A percentile compares a stretch with the other conserved stretches of the same genome.
These are phyloP conservation scores for Verticillium isaacii DNA, from an alignment of 2,329 filamentous ascomycete genomes.

Conservation along the genomic window DNA sequence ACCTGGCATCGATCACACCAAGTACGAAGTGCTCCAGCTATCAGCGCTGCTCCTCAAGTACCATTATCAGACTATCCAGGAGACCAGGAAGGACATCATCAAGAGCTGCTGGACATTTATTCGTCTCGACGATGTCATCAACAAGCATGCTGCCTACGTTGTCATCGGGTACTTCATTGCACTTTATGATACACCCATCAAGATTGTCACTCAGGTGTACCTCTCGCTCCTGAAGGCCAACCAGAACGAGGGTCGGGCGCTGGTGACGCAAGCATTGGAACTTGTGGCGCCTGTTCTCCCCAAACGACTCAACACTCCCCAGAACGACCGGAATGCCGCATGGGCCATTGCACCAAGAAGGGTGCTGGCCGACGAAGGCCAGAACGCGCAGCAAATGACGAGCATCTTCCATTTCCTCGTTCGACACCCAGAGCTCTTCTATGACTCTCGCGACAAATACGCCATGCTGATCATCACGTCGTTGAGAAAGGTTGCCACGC, in stretches of 20 bases:
- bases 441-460: constrained; percentile 89
- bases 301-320: constrained; percentile 67
- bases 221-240: constrained; percentile 86
- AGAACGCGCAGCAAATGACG: constrained; percentile 92
- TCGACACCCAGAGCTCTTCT: constrained; percentile 87
- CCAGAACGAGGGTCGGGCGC: constrained; percentile 85
- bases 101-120: constrained; percentile 99
- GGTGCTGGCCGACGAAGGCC: constrained; percentile 88
- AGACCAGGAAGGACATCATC: constrained; percentile 94
- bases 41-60: constrained; percentile 96
- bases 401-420: constrained; percentile 98
- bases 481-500: constrained; percentile 78
- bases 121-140: constrained; percentile 95
- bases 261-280: constrained; percentile 93
- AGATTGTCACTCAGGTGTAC: constrained; percentile 95
- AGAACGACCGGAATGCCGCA: constrained; percentile 68
- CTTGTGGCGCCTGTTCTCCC: constrained; percentile 91
- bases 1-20: constrained; percentile 86
- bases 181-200: constrained; percentile 91
- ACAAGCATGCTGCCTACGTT: constrained; percentile 97
- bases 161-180: constrained; percentile 97
- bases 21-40: constrained; percentile 92
- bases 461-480: constrained; percentile 83
- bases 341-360: constrained; percentile 90
- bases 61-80: constrained; percentile 80